These are phyloP conservation scores for Pythium rishiriense DNA, from an alignment of 352 stramenopile genomes.

Conservation along the genomic window DNA sequence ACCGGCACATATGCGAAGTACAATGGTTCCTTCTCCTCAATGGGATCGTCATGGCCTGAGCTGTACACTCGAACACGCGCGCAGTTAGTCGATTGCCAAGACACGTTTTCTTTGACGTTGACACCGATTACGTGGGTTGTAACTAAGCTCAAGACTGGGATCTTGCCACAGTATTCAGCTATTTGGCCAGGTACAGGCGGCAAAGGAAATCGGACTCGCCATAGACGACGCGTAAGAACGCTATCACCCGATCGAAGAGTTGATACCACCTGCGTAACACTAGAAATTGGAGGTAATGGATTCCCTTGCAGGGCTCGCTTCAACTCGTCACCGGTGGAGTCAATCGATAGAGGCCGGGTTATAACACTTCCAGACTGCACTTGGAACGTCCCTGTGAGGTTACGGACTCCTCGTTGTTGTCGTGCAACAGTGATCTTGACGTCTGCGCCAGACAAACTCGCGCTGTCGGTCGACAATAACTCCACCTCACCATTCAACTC, in stretches of 20 bases:
- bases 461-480: conserved; percentile 18
- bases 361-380: background rate
- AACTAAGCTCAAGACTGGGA: conserved; percentile 23
- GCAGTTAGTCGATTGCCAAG: conserved; percentile 11
- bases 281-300: background rate
- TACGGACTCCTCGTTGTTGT: conserved; percentile 18
- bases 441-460: conserved; percentile 17
- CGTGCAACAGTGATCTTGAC: conserved; percentile 6
- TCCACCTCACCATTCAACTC: conserved; percentile 20
- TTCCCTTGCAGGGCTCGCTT: background rate
- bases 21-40: conserved; percentile 1
- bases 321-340: background rate
- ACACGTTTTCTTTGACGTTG: conserved; percentile 28
- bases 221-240: background rate
- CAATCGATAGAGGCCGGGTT: background rate
- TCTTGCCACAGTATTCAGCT: background rate
- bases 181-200: background rate
- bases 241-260: background rate
- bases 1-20: conserved; percentile 16
- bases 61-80: conserved; percentile 13
- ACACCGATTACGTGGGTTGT: conserved; percentile 23
- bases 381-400: background rate
- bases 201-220: conserved; percentile 7
- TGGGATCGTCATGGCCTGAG: conserved; percentile 8
- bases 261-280: background rate